phyloP scores from a whole-genome alignment of 352 stramenopile genomes.

The Globisporangium cylindrosporum region DNA sequence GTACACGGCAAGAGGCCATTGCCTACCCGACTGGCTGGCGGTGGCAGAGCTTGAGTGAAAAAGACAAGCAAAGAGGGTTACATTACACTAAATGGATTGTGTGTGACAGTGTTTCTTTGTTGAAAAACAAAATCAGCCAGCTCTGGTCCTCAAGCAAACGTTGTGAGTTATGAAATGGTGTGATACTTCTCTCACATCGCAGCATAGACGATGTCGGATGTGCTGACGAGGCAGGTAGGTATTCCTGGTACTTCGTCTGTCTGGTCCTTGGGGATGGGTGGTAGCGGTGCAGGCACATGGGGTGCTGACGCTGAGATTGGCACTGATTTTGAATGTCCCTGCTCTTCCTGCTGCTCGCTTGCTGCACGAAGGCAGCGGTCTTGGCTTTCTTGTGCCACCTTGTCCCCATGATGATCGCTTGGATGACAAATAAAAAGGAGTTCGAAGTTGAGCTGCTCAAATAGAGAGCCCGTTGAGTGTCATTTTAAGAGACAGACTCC shows the following conservation, averaged over 20 bases:
- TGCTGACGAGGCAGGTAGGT: background rate
- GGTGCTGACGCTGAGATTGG: background rate
- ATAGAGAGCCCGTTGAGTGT: background rate
- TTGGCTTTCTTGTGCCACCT: background rate
- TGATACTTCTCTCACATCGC: background rate
- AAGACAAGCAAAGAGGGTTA: constrained; percentile 2
- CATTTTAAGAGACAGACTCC: background rate
- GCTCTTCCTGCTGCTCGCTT: background rate
- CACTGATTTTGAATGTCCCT: background rate
- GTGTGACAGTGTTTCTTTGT: background rate
- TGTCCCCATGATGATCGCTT: background rate
- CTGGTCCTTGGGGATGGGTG: too few species aligned
- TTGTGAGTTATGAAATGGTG: background rate
- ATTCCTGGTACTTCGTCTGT: background rate
- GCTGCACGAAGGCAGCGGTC: background rate
- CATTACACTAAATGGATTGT: background rate
- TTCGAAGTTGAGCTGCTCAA: background rate
- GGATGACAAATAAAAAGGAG: too few species aligned
- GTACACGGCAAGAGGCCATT: constrained; percentile 33
- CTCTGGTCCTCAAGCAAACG: background rate
- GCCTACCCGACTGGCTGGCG: constrained; percentile 61
- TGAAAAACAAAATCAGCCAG: background rate
- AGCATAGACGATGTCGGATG: background rate
- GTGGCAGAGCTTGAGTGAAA: constrained; percentile 36
- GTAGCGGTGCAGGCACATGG: background rate